Percentiles rank a stretch among this genome's conserved stretches.
These are phyloP conservation scores for Fagus sylvatica DNA, from an alignment of 306 rosid species.

Conservation along the genomic window DNA sequence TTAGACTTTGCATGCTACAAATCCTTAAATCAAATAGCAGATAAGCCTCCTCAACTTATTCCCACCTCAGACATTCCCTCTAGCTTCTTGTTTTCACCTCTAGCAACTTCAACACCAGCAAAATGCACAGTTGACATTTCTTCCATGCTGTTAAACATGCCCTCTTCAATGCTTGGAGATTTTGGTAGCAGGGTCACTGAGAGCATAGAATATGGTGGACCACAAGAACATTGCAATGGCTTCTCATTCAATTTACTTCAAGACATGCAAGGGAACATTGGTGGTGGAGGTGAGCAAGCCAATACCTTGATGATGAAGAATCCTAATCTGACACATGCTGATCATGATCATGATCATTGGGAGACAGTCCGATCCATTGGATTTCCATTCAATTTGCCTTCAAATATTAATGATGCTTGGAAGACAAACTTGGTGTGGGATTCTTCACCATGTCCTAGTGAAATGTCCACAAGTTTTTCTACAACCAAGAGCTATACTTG, in stretches of 20 bases:
- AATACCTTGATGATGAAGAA: conserved; percentile 40
- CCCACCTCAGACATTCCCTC: conserved; percentile 42
- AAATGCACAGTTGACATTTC: conserved; percentile 51
- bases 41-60: conserved; percentile 39
- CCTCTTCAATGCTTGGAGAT: conserved; percentile 69
- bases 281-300: conserved; percentile 7
- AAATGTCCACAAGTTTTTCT: conserved; percentile 57
- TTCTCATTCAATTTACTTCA: conserved; percentile 36
- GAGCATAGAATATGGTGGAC: conserved; percentile 30
- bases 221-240: conserved; percentile 42
- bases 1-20: conserved; percentile 48
- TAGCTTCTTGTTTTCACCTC: conserved; percentile 44
- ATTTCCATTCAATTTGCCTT: conserved; percentile 44
- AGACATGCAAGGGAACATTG: conserved; percentile 29
- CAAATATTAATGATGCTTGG: conserved; percentile 54
- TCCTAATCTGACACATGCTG: conserved; percentile 31
- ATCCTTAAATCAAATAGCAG: conserved; percentile 39
- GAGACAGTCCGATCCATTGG: conserved; percentile 42
- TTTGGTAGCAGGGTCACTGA: conserved; percentile 21
- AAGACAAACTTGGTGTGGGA: conserved; percentile 76
- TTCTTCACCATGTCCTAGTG: conserved; percentile 66
- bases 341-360: conserved; percentile 40
- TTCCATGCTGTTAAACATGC: conserved; percentile 70
- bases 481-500: conserved; percentile 63
- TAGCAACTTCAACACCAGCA: conserved; percentile 29